phyloP scores from a whole-genome alignment of 1,139 yeast species.

The Pichia cactophila region DNA sequence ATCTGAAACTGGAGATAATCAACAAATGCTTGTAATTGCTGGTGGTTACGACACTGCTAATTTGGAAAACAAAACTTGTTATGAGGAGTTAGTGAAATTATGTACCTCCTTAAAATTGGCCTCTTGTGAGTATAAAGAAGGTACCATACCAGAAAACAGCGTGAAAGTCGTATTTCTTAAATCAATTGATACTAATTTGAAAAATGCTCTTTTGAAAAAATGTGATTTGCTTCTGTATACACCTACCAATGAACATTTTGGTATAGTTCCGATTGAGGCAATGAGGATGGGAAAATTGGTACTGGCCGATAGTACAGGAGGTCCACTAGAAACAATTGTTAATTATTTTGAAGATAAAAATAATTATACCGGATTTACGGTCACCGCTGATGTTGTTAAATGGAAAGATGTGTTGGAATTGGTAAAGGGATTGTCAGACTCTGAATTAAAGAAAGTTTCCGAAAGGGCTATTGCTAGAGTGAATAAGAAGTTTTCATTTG shows the following conservation, averaged over 20 bases:
- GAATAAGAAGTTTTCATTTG: slow-evolving; percentile 21
- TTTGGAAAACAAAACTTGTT: slow-evolving; percentile 65
- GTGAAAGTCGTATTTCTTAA: slow-evolving; percentile 67
- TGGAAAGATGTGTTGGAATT: slow-evolving; percentile 61
- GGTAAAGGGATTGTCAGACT: slow-evolving; percentile 29
- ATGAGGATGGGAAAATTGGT: slow-evolving; percentile 82
- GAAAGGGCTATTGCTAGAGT: slow-evolving; percentile 17
- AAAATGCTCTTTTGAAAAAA: slow-evolving; percentile 52
- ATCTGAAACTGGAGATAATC: slow-evolving; percentile 17
- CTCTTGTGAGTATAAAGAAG: slow-evolving; percentile 13
- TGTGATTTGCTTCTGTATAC: slow-evolving; percentile 72
- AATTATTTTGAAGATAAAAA: slow-evolving; percentile 26
- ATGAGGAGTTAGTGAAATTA: slow-evolving; percentile 49
- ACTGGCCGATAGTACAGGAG: slow-evolving; percentile 82
- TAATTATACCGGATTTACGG: slow-evolving; percentile 71
- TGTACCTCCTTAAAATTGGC: slow-evolving; percentile 41
- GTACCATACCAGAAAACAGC: not conserved
- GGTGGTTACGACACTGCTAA: slow-evolving; percentile 91
- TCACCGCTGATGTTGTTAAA: slow-evolving; percentile 41
- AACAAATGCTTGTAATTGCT: slow-evolving; percentile 53
- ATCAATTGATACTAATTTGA: slow-evolving; percentile 60
- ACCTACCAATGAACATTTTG: slow-evolving; percentile 90
- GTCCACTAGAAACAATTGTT: slow-evolving; percentile 78
- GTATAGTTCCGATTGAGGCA: slow-evolving; percentile 94
- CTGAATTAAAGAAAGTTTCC: slow-evolving; percentile 25